phyloP scores from a whole-genome alignment of 352 stramenopile species.

The Albugo laibachii region DNA sequence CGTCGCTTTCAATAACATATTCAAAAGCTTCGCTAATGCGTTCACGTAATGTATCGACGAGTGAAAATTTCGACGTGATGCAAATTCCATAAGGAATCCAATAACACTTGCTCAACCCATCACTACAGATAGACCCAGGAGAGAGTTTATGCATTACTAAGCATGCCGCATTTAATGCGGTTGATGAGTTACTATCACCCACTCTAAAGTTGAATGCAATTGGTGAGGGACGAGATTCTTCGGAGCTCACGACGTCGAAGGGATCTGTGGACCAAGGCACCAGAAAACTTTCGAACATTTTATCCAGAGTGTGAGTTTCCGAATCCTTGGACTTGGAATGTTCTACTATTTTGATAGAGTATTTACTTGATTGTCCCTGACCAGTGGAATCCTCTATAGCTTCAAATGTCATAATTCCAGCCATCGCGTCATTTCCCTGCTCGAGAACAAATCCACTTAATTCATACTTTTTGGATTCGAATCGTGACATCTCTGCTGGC shows the following conservation, averaged over 20 bases:
- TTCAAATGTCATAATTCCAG: conserved; percentile 58
- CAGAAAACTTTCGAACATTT: conserved; percentile 52
- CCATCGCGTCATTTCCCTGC: conserved; percentile 54
- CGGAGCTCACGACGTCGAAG: conserved; percentile 18
- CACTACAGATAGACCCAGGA: conserved; percentile 14
- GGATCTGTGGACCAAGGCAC: conserved; percentile 34
- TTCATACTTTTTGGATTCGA: conserved; percentile 31
- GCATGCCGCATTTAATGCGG: conserved; percentile 55
- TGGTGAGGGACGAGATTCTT: conserved; percentile 24
- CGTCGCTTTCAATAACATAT: conserved; percentile 52
- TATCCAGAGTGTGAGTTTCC: conserved; percentile 22
- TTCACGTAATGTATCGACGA: conserved; percentile 61
- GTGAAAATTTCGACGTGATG: conserved; percentile 62
- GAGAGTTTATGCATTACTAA: conserved; percentile 66
- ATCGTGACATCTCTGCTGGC: conserved; percentile 22
- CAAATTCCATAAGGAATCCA: conserved; percentile 72
- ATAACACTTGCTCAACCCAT: conserved; percentile 11
- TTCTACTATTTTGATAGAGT: conserved; percentile 26
- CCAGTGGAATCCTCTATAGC: conserved; percentile 12
- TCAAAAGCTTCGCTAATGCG: conserved; percentile 65
- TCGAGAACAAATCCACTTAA: conserved; percentile 42
- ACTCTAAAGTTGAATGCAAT: conserved; percentile 62
- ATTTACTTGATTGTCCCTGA: not conserved
- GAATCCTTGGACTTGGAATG: conserved; percentile 30
- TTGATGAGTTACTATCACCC: conserved; percentile 44